Conservation (phyloP, 106 monocot genomes). For the Ottelia alismoides region DNA sequence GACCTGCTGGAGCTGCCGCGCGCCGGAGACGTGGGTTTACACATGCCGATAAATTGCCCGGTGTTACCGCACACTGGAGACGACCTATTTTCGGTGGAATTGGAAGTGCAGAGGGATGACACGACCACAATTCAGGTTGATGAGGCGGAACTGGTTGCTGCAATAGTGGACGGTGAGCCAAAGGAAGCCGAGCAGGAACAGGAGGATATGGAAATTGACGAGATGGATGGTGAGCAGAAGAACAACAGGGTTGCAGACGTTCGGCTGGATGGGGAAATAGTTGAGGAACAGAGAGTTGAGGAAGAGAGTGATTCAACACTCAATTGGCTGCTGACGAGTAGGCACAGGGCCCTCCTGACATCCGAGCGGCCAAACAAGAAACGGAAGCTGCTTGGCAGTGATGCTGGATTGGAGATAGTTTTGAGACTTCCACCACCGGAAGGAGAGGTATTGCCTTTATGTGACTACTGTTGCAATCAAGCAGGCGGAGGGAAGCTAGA, state of each 20-base stretch:
- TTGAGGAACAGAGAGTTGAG: too few relatives aligned
- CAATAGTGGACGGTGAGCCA: too few relatives aligned
- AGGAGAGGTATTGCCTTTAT: slow-evolving; percentile 10
- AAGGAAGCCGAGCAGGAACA: slow-evolving; percentile 1
- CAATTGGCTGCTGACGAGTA: slow-evolving; percentile 69
- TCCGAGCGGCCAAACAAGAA: slow-evolving; percentile 79
- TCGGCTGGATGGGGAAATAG: slow-evolving; percentile 6
- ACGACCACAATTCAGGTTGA: neutral
- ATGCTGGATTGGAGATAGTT: slow-evolving; percentile 60
- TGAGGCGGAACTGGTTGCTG: neutral
- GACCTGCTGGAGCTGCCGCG: slow-evolving; percentile 23
- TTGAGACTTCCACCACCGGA: slow-evolving; percentile 35
- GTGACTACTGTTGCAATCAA: slow-evolving; percentile 69
- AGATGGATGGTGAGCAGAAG: neutral
- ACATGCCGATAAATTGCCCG: slow-evolving; percentile 13
- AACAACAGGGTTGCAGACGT: neutral
- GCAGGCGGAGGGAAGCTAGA: slow-evolving; percentile 11
- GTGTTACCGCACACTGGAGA: neutral
- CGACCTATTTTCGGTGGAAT: neutral
- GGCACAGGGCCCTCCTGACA: slow-evolving; percentile 44
- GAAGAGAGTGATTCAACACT: slow-evolving; percentile 15
- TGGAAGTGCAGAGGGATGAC: neutral
- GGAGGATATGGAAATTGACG: slow-evolving; percentile 10
- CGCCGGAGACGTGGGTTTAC: slow-evolving; percentile 29
- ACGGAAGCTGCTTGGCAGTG: slow-evolving; percentile 52